Conservation (phyloP, 768 basidiomycete species). For the Suillus tomentosus region DNA sequence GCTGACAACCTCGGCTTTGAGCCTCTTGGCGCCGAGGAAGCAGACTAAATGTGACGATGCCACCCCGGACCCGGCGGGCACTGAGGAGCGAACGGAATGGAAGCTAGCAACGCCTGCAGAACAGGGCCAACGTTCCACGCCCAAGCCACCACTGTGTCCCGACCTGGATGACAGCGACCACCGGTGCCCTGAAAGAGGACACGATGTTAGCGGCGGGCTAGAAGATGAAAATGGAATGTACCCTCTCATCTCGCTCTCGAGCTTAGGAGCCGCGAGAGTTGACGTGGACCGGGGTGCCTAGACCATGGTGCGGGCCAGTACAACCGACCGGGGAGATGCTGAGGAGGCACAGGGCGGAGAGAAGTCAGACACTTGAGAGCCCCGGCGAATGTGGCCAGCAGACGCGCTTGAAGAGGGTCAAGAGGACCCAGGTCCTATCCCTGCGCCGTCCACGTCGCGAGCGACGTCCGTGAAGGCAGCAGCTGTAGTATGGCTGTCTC, state of each 20-base stretch:
- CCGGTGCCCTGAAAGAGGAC: background rate
- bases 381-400: constrained; percentile 1
- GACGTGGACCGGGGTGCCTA: background rate
- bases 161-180: too few relatives aligned
- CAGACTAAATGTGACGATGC: background rate
- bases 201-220: background rate
- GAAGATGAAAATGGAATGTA: background rate
- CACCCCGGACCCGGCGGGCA: constrained; percentile 1
- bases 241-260: background rate
- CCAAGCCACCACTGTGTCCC: too few relatives aligned
- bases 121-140: background rate
- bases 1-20: constrained; percentile 1
- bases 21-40: background rate
- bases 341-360: background rate
- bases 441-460: constrained; percentile 2
- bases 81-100: background rate
- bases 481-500: background rate
- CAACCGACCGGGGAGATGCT: background rate
- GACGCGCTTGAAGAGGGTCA: background rate
- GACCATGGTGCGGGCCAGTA: background rate
- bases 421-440: background rate
- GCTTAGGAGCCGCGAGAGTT: background rate
- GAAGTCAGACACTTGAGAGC: background rate
- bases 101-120: background rate
- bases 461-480: background rate